Conservation (phyloP, 192 early-diverging fungal genomes). For the Backusella morwellensis region DNA sequence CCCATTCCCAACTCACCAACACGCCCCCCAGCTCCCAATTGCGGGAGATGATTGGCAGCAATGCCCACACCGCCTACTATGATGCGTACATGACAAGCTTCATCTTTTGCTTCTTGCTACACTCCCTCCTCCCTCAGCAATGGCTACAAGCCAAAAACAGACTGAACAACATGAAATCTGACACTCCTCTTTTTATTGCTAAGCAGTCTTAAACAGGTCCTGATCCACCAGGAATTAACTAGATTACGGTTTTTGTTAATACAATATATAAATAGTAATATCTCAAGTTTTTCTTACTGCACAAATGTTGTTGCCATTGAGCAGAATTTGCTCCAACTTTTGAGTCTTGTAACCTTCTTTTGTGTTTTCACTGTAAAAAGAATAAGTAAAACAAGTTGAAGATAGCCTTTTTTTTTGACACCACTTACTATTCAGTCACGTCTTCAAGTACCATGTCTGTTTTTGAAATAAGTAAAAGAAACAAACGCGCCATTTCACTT, state of each 20-base stretch:
- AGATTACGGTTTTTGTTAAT: not conserved
- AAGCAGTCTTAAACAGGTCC: conserved; percentile 35
- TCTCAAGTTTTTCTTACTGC: conserved; percentile 58
- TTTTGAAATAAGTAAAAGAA: not conserved
- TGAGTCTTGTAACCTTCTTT: conserved; percentile 71
- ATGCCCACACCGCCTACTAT: conserved; percentile 82
- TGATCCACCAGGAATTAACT: conserved; percentile 58
- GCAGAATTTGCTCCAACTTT: conserved; percentile 85
- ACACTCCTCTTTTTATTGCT: not conserved
- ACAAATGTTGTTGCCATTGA: conserved; percentile 98
- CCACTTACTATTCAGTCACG: conserved; percentile 89
- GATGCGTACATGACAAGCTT: conserved; percentile 98
- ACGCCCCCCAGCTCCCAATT: not conserved
- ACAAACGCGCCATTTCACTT: not conserved
- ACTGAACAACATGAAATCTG: not conserved
- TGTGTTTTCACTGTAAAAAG: conserved; percentile 65
- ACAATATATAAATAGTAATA: not conserved
- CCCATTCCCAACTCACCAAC: not conserved
- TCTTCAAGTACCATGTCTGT: conserved; percentile 95
- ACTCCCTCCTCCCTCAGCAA: not conserved
- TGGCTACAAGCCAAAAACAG: not conserved
- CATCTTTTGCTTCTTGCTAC: conserved; percentile 59
- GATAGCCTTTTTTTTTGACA: not conserved
- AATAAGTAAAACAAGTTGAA: not conserved
- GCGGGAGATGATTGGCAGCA: conserved; percentile 31